Percentiles rank a stretch among this genome's conserved stretches.
Conservation (phyloP, 164 flowering plant species). For the Annona squamosa region DNA sequence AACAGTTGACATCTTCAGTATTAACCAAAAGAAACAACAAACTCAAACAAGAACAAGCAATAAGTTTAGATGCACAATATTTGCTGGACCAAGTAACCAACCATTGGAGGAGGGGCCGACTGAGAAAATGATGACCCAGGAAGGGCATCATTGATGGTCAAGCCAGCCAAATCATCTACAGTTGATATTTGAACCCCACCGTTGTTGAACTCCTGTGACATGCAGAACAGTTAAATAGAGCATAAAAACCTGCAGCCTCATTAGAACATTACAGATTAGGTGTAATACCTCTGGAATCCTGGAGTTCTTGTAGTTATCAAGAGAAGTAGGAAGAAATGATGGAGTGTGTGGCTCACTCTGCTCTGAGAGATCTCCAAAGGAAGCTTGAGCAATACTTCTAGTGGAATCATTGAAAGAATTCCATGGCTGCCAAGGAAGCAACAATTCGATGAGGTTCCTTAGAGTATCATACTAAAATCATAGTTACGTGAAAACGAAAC, state of each 20-base stretch:
- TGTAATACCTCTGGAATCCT: slow-evolving; percentile 34
- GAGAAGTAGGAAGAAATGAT: slow-evolving; percentile 18
- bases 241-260: background rate
- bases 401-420: slow-evolving; percentile 58
- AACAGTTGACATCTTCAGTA: background rate
- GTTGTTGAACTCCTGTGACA: slow-evolving; percentile 25
- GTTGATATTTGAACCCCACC: slow-evolving; percentile 21
- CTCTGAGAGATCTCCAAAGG: slow-evolving; percentile 15
- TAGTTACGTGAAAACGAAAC: no score
- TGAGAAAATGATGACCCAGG: slow-evolving; percentile 22
- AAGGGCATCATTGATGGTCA: slow-evolving; percentile 20
- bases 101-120: slow-evolving; percentile 20
- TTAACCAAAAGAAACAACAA: background rate
- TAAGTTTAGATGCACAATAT: background rate
- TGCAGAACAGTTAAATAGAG: slow-evolving; percentile 1
- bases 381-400: slow-evolving; percentile 18
- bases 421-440: slow-evolving; percentile 43
- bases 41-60: background rate
- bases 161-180: slow-evolving; percentile 7
- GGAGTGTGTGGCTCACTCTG: slow-evolving; percentile 23
- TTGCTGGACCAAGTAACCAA: slow-evolving; percentile 15
- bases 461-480: background rate
- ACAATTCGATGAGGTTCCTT: slow-evolving; percentile 5
- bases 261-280: background rate
- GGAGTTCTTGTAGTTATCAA: slow-evolving; percentile 24